Conservation (phyloP, 2,329 filamentous ascomycete genomes). For the Intubia oerlemansii region DNA sequence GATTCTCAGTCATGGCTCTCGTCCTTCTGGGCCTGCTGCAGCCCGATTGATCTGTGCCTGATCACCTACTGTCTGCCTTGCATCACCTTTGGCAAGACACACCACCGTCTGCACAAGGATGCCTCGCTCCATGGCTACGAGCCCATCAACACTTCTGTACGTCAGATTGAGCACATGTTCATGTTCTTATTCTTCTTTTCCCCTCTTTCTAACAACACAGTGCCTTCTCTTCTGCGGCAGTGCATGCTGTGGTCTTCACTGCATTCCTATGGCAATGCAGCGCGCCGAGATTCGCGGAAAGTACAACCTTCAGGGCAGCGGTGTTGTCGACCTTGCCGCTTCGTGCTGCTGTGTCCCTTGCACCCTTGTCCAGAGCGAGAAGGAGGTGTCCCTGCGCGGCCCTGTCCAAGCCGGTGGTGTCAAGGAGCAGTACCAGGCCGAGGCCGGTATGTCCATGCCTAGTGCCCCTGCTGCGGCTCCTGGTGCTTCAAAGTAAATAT, state of each 20-base stretch:
- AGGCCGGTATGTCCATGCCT: slow-evolving; percentile 12
- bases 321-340: slow-evolving; percentile 18
- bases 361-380: slow-evolving; percentile 23
- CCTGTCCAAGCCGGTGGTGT: slow-evolving; percentile 6
- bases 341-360: slow-evolving; percentile 25
- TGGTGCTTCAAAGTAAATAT: too few relatives aligned
- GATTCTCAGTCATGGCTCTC: slow-evolving; percentile 17
- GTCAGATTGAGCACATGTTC: too few relatives aligned
- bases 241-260: slow-evolving; percentile 18
- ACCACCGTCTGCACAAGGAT: slow-evolving; percentile 21
- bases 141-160: slow-evolving; percentile 24
- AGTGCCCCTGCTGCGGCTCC: background rate
- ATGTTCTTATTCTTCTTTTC: too few relatives aligned
- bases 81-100: slow-evolving; percentile 25
- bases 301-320: slow-evolving; percentile 23
- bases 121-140: slow-evolving; percentile 21
- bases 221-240: slow-evolving; percentile 22
- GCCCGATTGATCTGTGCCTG: slow-evolving; percentile 21
- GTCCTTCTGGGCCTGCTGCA: slow-evolving; percentile 22
- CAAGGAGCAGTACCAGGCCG: slow-evolving; percentile 14
- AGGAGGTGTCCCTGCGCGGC: slow-evolving; percentile 21
- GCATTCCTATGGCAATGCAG: slow-evolving; percentile 22
- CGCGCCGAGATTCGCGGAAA: slow-evolving; percentile 22
- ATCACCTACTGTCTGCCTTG: slow-evolving; percentile 24
- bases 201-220: slow-evolving; percentile 6